Percentiles rank a stretch among this genome's conserved stretches.
phyloP scores from a whole-genome alignment of 768 basidiomycete genomes.

The Coprinellus micaceus region DNA sequence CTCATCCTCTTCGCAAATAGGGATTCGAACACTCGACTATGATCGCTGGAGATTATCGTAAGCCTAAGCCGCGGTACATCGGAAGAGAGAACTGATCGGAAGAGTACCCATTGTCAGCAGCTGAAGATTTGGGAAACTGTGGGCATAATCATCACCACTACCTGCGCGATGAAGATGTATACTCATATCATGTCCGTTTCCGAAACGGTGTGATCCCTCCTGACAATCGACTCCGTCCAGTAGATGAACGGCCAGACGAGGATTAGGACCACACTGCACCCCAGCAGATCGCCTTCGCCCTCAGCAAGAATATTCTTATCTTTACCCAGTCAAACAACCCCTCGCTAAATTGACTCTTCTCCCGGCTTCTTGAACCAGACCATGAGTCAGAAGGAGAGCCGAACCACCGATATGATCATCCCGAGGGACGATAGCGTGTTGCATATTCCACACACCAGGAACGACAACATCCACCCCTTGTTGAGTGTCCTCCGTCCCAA shows the following conservation, averaged over 20 bases:
- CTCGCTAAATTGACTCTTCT: neutral
- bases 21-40: no score
- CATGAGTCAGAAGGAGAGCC: no score
- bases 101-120: no score
- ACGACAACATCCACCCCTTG: constrained; percentile 7
- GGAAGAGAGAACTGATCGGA: no score
- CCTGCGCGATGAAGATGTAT: constrained; percentile 8
- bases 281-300: neutral
- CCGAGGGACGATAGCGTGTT: constrained; percentile 6
- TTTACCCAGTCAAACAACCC: no score
- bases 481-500: constrained; percentile 12
- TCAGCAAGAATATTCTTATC: no score
- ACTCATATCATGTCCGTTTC: constrained; percentile 12
- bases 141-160: constrained; percentile 1
- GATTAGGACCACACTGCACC: neutral
- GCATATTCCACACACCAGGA: constrained; percentile 6
- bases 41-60: no score
- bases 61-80: no score
- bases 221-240: constrained; percentile 8
- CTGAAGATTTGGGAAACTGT: no score
- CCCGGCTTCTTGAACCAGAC: no score
- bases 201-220: constrained; percentile 11
- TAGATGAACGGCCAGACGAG: constrained; percentile 7
- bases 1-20: no score
- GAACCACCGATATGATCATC: neutral